These are phyloP conservation scores for Penicillium thymicola DNA, from an alignment of 2,329 filamentous ascomycete species.

Conservation along the genomic window DNA sequence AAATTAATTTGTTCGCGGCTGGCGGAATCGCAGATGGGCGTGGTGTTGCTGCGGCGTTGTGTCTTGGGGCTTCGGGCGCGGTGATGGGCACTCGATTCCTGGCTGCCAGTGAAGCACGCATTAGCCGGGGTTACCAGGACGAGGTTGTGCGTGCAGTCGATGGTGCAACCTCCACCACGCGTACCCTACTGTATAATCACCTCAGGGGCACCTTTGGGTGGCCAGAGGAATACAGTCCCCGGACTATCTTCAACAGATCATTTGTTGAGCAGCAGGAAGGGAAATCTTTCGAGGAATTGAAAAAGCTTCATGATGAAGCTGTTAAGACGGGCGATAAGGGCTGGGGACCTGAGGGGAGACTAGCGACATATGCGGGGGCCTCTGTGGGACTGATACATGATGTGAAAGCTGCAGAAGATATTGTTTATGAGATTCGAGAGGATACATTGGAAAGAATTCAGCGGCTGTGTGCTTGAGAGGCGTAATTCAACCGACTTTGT, in stretches of 20 bases:
- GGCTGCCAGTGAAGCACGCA: slow-evolving; percentile 50
- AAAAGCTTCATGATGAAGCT: slow-evolving; percentile 43
- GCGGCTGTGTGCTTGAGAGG: background rate
- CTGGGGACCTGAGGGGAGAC: slow-evolving; percentile 49
- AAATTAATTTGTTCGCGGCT: slow-evolving; percentile 50
- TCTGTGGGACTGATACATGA: slow-evolving; percentile 45
- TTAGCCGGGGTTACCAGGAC: slow-evolving; percentile 51
- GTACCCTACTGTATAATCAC: slow-evolving; percentile 54
- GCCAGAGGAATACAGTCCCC: slow-evolving; percentile 58
- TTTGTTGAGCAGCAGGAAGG: slow-evolving; percentile 46
- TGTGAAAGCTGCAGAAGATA: slow-evolving; percentile 39
- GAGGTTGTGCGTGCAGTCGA: slow-evolving; percentile 52
- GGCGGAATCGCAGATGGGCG: slow-evolving; percentile 55
- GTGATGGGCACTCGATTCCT: slow-evolving; percentile 65
- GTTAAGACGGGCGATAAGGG: slow-evolving; percentile 42
- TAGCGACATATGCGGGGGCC: slow-evolving; percentile 52
- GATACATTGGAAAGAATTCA: slow-evolving; percentile 14
- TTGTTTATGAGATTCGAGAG: slow-evolving; percentile 34
- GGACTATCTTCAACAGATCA: slow-evolving; percentile 57
- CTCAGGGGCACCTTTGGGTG: slow-evolving; percentile 58
- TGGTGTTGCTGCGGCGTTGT: slow-evolving; percentile 50
- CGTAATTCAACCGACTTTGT: background rate
- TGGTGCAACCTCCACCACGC: slow-evolving; percentile 51
- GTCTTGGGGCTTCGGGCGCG: slow-evolving; percentile 53
- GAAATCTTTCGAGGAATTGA: slow-evolving; percentile 46